Percentiles rank a stretch among this genome's conserved stretches.
Evolutionary conservation across 2,329 filamentous ascomycete species (phyloP).

Genomic region (Cercospora zeina): DNA sequence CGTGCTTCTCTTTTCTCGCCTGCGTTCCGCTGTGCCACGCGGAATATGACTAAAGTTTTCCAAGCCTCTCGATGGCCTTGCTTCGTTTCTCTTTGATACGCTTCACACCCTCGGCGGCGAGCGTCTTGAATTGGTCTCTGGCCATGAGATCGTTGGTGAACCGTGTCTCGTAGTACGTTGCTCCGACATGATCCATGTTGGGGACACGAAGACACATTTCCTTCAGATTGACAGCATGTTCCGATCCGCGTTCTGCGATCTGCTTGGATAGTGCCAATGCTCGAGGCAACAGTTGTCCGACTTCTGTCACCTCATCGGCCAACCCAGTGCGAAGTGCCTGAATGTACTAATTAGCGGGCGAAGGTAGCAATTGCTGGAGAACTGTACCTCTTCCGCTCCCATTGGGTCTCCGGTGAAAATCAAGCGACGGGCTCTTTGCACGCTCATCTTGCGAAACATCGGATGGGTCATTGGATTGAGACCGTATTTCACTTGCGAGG

Average conservation of each 20-base stretch:
- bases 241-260: neutral
- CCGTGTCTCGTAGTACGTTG: neutral
- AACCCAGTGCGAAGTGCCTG: neutral
- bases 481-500: neutral
- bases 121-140: neutral
- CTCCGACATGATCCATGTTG: neutral
- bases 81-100: neutral
- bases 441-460: neutral
- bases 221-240: neutral
- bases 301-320: neutral
- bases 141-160: constrained; percentile 1
- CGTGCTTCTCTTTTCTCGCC: no score
- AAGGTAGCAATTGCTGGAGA: neutral
- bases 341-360: neutral
- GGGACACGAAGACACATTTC: neutral
- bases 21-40: neutral
- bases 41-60: neutral
- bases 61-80: neutral
- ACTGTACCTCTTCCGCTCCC: neutral
- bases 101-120: neutral
- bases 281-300: neutral
- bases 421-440: neutral
- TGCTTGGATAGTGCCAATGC: neutral
- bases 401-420: neutral
- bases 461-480: neutral